Evolutionary conservation across 805 yeast species (phyloP), one percentile per base, ranked within the genome.

Genomic region (Grigorovia transvaalensis): DNA sequence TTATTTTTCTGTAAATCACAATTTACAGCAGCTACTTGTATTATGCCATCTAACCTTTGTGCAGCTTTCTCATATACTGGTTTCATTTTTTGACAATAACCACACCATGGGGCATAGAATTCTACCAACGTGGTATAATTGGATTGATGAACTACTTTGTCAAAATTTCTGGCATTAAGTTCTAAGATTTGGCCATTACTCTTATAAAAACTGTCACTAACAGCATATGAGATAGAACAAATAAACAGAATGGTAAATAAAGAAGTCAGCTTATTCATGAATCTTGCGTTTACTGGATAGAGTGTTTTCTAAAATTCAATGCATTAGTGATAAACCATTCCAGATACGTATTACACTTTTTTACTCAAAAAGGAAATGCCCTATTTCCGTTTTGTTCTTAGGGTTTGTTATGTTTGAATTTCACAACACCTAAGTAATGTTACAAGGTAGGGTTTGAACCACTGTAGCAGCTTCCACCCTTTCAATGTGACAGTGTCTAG

Each of bases 61-160:
- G 86, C 95, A 13, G 83, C 79, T 61, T 82, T 82, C 48, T 73
- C 71, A 66, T 74, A 84, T 1, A 79, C 80, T 3, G 85, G 82
- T 53, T 81, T 78, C 49, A 91, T 71, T 52, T 80, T 76, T 60
- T 82, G 77, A 69, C 99, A 91, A 68, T 91, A 88, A 5, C 97
- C 96, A 72, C 99, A 91, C 98, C 98, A 90, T 42, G 97, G 96
- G 4, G 98, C 97, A 67, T 85, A 90, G 68, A 90, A 90, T 71
- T 89, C 89, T 20, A 88, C 89, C 18, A 89, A 70, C 1, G 96
- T 69, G 1, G 95, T 85, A 60, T 88, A 85, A 63, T 88, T 88
- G 2, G 95, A 74, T 20, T 73, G 67, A 45, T 80, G 73, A 3
- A 90, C 80, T 48, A 82, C 84, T 51, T 78, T 76, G 54, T 83